Percentiles rank a stretch among this genome's conserved stretches.
These are phyloP conservation scores for Rhododendron griersonianum DNA, from an alignment of 148 eudicot species.

Conservation along the genomic window DNA sequence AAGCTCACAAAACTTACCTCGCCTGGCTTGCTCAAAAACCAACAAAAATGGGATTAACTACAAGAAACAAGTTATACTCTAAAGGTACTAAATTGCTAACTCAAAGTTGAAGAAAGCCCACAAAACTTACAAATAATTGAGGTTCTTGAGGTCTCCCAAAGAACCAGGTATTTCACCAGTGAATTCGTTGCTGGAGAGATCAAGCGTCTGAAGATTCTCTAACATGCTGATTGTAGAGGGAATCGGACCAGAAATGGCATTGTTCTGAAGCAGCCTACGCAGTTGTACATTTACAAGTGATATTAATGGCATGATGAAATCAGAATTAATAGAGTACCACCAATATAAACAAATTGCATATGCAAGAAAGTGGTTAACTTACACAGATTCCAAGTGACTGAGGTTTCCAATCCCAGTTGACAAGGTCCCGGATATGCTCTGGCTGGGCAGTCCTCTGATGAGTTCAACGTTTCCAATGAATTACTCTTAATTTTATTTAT, in stretches of 20 bases:
- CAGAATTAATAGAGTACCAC: background rate
- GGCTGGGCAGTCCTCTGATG: constrained; percentile 81
- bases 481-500: background rate
- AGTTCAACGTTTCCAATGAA: background rate
- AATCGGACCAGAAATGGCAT: constrained; percentile 65
- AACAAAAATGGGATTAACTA: constrained; percentile 10
- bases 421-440: constrained; percentile 71
- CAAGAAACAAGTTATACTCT: background rate
- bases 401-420: constrained; percentile 83
- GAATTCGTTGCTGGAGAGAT: constrained; percentile 70
- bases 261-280: constrained; percentile 76
- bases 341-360: background rate
- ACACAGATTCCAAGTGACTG: constrained; percentile 75
- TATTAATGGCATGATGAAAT: background rate
- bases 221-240: constrained; percentile 64
- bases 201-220: constrained; percentile 76
- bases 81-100: background rate
- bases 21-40: constrained; percentile 53
- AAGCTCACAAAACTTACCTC: constrained; percentile 49
- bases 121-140: constrained; percentile 74
- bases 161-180: constrained; percentile 66
- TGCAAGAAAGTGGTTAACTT: constrained; percentile 22
- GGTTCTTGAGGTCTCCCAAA: constrained; percentile 53
- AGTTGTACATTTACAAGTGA: background rate
- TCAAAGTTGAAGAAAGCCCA: background rate